These are phyloP conservation scores for Primulina huaijiensis DNA, from an alignment of 257 asterid genomes.

Conservation along the genomic window DNA sequence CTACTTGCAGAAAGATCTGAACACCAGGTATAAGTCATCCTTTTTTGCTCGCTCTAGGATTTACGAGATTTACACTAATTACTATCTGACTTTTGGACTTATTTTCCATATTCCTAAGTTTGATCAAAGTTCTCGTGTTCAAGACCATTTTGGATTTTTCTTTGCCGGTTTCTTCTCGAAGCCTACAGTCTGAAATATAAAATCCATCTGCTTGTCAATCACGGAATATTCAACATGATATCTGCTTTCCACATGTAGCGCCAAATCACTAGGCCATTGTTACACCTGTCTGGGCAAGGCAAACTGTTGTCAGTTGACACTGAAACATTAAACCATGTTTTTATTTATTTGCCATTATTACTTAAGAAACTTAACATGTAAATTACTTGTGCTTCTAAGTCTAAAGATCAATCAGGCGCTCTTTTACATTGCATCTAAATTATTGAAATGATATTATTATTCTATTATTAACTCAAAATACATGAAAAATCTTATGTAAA, in stretches of 20 bases:
- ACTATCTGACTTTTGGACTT: background rate
- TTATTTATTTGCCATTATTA: too few relatives aligned
- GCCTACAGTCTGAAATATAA: background rate
- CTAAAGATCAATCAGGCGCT: background rate
- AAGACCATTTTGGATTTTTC: too few relatives aligned
- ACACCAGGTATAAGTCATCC: conserved; percentile 50
- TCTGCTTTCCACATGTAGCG: background rate
- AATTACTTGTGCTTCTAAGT: background rate
- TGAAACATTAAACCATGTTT: too few relatives aligned
- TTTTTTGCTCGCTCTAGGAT: background rate
- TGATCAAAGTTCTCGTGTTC: background rate
- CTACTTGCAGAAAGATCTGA: conserved; percentile 87
- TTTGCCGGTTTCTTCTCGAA: background rate
- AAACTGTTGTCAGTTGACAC: background rate
- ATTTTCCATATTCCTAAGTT: background rate
- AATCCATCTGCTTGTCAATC: background rate
- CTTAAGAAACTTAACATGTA: background rate
- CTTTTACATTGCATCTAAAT: background rate
- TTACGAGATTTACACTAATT: background rate
- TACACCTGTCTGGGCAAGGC: background rate
- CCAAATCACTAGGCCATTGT: background rate
- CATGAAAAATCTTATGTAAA: too few relatives aligned
- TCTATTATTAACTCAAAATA: background rate
- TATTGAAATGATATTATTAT: background rate
- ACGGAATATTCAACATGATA: background rate